Evolutionary conservation across 78 protist genomes (phyloP).

Genomic region (Dictyostelium purpureum): DNA sequence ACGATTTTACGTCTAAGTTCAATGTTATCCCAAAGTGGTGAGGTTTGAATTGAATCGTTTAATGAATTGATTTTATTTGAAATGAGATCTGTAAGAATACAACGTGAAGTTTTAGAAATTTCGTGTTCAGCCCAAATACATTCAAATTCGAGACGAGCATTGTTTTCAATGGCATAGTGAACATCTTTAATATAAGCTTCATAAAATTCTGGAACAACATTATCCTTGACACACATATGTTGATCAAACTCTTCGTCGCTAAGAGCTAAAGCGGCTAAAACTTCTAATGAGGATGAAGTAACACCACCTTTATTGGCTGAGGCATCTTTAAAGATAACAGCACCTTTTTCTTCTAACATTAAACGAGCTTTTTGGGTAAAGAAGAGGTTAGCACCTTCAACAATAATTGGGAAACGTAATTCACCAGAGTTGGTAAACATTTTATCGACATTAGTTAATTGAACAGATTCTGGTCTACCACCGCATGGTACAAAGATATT

Average conservation of each 20-base stretch:
- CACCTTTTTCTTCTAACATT: slow-evolving; percentile 88
- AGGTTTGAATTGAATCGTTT: slow-evolving; percentile 31
- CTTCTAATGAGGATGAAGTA: slow-evolving; percentile 91
- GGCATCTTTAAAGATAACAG: slow-evolving; percentile 91
- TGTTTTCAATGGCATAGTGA: slow-evolving; percentile 81
- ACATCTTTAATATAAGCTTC: slow-evolving; percentile 79
- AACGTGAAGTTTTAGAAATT: slow-evolving; percentile 44
- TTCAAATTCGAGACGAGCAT: slow-evolving; percentile 85
- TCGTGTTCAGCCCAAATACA: slow-evolving; percentile 87
- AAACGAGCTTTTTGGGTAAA: slow-evolving; percentile 91
- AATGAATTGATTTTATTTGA: slow-evolving; percentile 78
- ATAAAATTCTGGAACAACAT: slow-evolving; percentile 83
- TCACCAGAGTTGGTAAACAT: slow-evolving; percentile 25
- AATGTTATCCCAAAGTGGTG: slow-evolving; percentile 75
- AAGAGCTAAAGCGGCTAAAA: slow-evolving; percentile 88
- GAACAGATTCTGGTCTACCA: slow-evolving; percentile 93
- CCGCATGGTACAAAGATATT: slow-evolving; percentile 96
- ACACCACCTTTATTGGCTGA: slow-evolving; percentile 96
- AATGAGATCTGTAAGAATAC: slow-evolving; percentile 79
- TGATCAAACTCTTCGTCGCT: slow-evolving; percentile 80
- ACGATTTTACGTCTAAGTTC: slow-evolving; percentile 20
- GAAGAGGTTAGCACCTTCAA: slow-evolving; percentile 96
- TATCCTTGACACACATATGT: slow-evolving; percentile 80
- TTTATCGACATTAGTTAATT: slow-evolving; percentile 79
- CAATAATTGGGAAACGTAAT: slow-evolving; percentile 86